Evolutionary conservation across 306 rosid species (phyloP).

Genomic region (Mimosa bimucronata): DNA sequence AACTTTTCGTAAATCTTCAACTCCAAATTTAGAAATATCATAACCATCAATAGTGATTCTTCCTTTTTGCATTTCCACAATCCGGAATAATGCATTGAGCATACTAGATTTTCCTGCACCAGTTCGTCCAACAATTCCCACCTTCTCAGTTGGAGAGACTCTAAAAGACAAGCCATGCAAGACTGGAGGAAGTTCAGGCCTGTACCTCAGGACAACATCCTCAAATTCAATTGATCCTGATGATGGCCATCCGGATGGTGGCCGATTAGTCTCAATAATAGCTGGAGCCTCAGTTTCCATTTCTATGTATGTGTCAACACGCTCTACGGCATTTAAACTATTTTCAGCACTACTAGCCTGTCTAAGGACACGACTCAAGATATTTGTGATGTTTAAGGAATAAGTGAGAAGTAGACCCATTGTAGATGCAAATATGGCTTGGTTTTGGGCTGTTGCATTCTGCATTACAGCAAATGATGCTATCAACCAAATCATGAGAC

Average conservation of each 20-base stretch:
- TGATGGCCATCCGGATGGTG: conserved; percentile 85
- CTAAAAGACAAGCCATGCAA: conserved; percentile 73
- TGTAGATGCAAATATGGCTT: conserved; percentile 65
- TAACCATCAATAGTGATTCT: conserved; percentile 69
- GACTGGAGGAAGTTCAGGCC: conserved; percentile 92
- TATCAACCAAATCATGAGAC: conserved; percentile 83
- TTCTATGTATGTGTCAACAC: conserved; percentile 72
- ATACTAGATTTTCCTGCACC: conserved; percentile 97
- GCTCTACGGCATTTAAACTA: conserved; percentile 87
- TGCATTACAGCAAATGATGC: conserved; percentile 90
- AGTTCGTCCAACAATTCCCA: conserved; percentile 93
- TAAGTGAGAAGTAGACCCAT: conserved; percentile 94
- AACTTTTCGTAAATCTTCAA: conserved; percentile 70
- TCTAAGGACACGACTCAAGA: conserved; percentile 74
- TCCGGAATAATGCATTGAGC: conserved; percentile 88
- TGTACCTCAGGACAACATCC: conserved; percentile 78
- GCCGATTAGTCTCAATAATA: conserved; percentile 67
- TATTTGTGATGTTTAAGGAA: conserved; percentile 74
- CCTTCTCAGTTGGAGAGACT: conserved; percentile 73
- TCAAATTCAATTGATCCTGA: conserved; percentile 72
- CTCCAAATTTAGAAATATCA: conserved; percentile 71
- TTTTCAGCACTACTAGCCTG: conserved; percentile 89
- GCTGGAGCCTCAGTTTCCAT: conserved; percentile 76
- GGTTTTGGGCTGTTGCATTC: conserved; percentile 61
- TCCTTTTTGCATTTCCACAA: conserved; percentile 79